A percentile compares a stretch with the other conserved stretches of the same genome.
These are phyloP conservation scores for Podosphaera xanthii DNA, from an alignment of 2,329 filamentous ascomycete species.

Conservation along the genomic window DNA sequence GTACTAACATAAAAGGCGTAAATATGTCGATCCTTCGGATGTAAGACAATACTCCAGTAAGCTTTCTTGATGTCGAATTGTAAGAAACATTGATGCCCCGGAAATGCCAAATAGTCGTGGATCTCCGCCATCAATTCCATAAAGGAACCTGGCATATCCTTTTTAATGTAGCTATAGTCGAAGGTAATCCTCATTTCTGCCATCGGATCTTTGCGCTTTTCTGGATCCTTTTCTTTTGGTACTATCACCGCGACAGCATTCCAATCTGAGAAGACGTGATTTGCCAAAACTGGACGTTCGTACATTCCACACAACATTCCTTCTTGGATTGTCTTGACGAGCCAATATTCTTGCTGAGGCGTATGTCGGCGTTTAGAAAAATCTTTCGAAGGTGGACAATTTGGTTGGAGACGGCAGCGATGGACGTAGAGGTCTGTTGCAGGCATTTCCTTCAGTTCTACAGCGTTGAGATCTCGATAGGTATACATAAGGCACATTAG, in stretches of 20 bases:
- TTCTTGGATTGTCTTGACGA: neutral
- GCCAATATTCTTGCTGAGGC: neutral
- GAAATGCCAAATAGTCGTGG: neutral
- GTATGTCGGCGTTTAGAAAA: too few species aligned
- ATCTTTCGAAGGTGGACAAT: too few species aligned
- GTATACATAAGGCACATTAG: too few species aligned
- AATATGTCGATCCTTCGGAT: neutral
- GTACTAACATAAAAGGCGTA: neutral
- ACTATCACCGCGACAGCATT: neutral
- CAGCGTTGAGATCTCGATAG: neutral
- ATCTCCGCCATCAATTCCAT: too few species aligned
- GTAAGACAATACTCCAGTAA: conserved; percentile 1
- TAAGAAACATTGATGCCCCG: neutral
- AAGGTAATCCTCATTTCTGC: neutral
- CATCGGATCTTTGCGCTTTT: neutral
- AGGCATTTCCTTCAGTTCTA: neutral
- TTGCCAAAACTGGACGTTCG: neutral
- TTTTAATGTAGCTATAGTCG: too few species aligned
- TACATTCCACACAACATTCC: neutral
- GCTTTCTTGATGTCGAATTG: neutral
- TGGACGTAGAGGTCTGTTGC: neutral
- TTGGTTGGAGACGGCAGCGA: too few species aligned
- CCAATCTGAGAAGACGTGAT: neutral
- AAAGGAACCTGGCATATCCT: too few species aligned
- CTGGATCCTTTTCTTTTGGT: neutral